Evolutionary conservation across 163 green algal genomes (phyloP), one percentile per base, ranked within the genome.

Genomic region (Scenedesmus sp.): DNA sequence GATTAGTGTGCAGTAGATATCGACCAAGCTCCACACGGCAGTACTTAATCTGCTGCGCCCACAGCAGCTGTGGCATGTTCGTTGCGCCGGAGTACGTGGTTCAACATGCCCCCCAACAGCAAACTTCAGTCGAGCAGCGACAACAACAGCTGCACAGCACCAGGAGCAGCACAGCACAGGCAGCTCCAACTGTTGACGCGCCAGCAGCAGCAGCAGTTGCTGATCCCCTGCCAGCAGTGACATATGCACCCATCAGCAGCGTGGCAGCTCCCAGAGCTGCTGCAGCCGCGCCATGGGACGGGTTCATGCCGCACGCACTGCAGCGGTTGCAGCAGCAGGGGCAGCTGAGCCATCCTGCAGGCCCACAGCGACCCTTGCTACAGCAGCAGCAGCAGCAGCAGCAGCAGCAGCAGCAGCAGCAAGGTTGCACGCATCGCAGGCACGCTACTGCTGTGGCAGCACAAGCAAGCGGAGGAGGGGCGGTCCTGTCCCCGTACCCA

Each of bases 351-450:
- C 22, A 22, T 22, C 53, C 53, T 65, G 53, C 53, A 24, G 53
- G 53, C 22, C 15, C 53, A 24, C 53, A 30, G 53, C 53, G 15
- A 16, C 53, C 18, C 15, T 26, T 65, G 76, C 76, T 30, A 26
- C 37, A 53, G 35, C 76, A 83, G 35, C 35, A 51, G 37, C 76
- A 83, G 10, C 76, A 83, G 76, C 76, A 83, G 76, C 76, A 83
- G 76, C 35, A 44, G 35, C 16, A 46, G 76, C 35, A 33, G 42
- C 35, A 51, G 76, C 35, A 83, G 37, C 35, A 56, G 76, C 76
- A 83, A n/a, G n/a, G n/a, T n/a, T n/a, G n/a, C n/a, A n/a, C n/a
- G n/a, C n/a, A n/a, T n/a, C n/a, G n/a, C n/a, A n/a, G n/a, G n/a
- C n/a, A n/a, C n/a, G n/a, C n/a, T n/a, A n/a, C n/a, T n/a, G n/a